Evolutionary conservation across 1,139 yeast species (phyloP).

Genomic region (Geotrichum reessii): DNA sequence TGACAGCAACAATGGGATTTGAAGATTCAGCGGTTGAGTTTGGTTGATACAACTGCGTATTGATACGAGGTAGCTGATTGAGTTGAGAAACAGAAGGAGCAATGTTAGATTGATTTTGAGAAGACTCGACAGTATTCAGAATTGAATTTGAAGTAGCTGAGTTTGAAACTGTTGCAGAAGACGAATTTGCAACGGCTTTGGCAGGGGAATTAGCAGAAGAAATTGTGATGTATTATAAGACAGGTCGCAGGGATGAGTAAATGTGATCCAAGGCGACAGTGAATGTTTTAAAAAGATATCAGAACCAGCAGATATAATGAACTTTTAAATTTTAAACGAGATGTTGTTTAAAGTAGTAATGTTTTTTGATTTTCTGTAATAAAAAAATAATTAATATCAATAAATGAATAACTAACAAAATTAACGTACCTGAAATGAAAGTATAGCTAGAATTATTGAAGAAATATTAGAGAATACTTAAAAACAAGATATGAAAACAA

Average conservation of each 20-base stretch:
- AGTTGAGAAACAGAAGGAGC: conserved; percentile 1
- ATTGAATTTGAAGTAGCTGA: not conserved
- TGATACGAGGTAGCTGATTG: conserved; percentile 7
- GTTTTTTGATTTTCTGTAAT: not conserved
- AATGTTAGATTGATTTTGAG: not conserved
- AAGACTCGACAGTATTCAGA: not conserved
- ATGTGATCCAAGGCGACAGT: not conserved
- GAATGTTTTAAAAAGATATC: not conserved
- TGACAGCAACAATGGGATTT: not conserved
- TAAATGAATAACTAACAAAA: not conserved
- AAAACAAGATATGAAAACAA: not conserved
- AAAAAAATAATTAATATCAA: not conserved
- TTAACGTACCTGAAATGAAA: not conserved
- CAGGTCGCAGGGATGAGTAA: not conserved
- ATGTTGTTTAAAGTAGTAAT: not conserved
- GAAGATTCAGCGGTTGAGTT: not conserved
- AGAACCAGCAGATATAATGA: not conserved
- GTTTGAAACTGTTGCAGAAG: conserved; percentile 4
- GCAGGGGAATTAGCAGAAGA: not conserved
- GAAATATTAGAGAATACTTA: not conserved
- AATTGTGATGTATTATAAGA: not conserved
- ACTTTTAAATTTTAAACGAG: not conserved
- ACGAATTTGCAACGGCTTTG: not conserved
- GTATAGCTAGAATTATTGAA: not conserved
- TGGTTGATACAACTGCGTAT: conserved; percentile 5